Base-by-base conservation (phyloP, 805 yeast species). In the Candida pseudofarinosa region DNA sequence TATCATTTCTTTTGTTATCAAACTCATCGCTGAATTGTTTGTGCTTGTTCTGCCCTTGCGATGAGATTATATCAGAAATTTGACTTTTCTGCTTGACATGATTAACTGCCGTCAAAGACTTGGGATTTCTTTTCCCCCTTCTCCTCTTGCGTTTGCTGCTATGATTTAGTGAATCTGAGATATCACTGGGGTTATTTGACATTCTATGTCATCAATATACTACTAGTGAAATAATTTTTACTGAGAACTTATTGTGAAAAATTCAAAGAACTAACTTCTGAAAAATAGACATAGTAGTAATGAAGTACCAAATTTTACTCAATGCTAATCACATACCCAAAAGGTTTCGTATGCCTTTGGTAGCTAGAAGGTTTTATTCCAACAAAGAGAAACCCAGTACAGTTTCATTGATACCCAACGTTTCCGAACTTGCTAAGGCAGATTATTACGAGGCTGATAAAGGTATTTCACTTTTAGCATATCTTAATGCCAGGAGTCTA, bases 331-430 rank as follows among this genome's bases (percentile, higher is more conserved):
- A 14, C 19, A 18, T 4, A 13, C 4, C 20, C 17, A 36, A 14
- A 30, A 16, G 14, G 17, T 36, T 14, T 36, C 10, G 28, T 7
- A 23, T 23, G 28, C 6, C 6, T 6, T 23, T 23, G 28, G 6
- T 7, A 6, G 6, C 10, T 10, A 23, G 10, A 7, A 23, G 28
- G 10, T 10, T 23, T 23, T 7, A 16, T 35, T 26, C 15, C 12
- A 19, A 15, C 6, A 16, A 51, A 13, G 43, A 43, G 15, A 17
- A 41, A 2, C 67, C 70, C 1, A 64, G 58, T 18, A 65, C 72
- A 6, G 56, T 67, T n/a, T 58, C 66, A 14, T 63, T 70, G 36
- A 63, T 70, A 12, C 76, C 76, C 2, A 51, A 69, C 4, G 59
- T 69, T 10, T 42, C 49, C 17, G 53, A 55, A 23, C 52, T 70